Percentiles rank a stretch among this genome's conserved stretches.
Conservation (phyloP, 2,329 filamentous ascomycete genomes). For the Alternaria solani region DNA sequence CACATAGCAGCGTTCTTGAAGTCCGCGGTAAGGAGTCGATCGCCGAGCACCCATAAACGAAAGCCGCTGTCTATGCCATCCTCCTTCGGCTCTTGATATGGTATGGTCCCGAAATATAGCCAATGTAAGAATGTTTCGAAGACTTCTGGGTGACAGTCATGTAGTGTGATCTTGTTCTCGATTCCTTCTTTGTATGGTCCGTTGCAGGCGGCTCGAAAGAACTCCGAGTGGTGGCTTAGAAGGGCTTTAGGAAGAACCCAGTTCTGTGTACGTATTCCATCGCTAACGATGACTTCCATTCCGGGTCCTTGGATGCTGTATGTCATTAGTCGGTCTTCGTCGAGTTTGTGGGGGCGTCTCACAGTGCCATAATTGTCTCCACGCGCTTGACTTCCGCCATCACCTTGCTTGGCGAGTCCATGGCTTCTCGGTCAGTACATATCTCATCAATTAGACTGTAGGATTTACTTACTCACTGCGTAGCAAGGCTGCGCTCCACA, state of each 20-base stretch:
- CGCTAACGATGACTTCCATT: background rate
- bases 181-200: background rate
- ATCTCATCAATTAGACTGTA: background rate
- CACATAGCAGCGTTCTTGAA: background rate
- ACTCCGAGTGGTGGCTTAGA: background rate
- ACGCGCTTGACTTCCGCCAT: background rate
- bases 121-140: background rate
- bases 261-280: background rate
- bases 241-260: background rate
- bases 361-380: background rate
- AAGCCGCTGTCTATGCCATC: background rate
- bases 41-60: background rate
- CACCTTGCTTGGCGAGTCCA: rapidly evolving
- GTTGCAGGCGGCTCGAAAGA: background rate
- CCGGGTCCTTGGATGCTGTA: background rate
- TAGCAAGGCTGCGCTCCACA: background rate
- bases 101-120: background rate
- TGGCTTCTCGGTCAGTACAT: background rate
- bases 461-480: background rate
- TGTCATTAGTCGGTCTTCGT: background rate
- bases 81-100: rapidly evolving
- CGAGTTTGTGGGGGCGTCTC: background rate
- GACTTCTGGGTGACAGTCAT: background rate
- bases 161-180: background rate
- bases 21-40: background rate